Base-by-base conservation (phyloP, 2,329 filamentous ascomycete species). In the Domatiomyces catenatus region DNA sequence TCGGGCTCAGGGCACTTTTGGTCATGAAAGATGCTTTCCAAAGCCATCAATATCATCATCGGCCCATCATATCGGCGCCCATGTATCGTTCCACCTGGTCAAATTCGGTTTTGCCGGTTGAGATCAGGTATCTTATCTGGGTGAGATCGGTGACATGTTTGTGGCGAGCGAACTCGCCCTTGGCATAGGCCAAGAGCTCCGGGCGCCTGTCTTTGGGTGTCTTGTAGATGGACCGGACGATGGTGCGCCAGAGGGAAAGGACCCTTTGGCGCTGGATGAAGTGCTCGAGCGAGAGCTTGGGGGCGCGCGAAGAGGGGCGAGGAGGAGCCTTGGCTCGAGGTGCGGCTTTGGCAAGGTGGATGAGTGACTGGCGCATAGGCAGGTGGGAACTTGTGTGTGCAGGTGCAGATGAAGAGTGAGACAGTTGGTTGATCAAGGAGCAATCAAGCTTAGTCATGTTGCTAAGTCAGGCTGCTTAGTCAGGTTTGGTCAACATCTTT, bases 101-200 rank as follows among this genome's bases (percentile, higher is more conserved):
- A 47, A 71, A 71, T 52, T 72, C 70, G 1, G 69, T 58, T 54
- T 71, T 71, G 2, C 69, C 70, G 15, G 68, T 71, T 63, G 67
- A 71, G 50, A 70, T 57, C 22, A 72, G 55, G 53, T 72, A 72
- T 53, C 70, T 61, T 48, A 72, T 71, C 60, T 71, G 69, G 3
- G 49, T 54, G 54, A 69, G 53, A 52, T 72, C 69, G 2, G 62
- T 63, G n/a, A 71, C 64, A 36, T 64, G 53, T 12, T 62, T 64
- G 60, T 71, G 67, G 15, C 69, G 63, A 51, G 67, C 64, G 50
- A 72, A 72, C 52, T 71, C 69, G 18, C 63, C 54, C 2, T 68
- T 66, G 19, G 69, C 70, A 56, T 71, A 71, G n/a, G 53, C 59
- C 6, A 62, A 61, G 46, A 71, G 54, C 55, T 72, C 70, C 48